phyloP scores from a whole-genome alignment of 345 rosid species.

The Alliaria petiolata region DNA sequence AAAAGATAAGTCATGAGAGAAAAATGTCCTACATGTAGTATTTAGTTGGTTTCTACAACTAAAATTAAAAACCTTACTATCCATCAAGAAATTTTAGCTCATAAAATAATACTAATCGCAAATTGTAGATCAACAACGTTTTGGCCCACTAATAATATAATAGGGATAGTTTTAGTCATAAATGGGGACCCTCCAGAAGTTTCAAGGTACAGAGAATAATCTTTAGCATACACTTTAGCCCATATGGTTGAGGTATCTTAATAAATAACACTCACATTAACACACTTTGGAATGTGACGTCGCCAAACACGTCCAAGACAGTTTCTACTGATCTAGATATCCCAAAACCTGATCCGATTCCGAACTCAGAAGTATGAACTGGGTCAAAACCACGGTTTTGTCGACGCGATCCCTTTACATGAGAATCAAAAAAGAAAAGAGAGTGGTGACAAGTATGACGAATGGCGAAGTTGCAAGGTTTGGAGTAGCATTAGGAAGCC shows the following conservation, averaged over 20 bases:
- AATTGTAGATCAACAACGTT: too few relatives aligned
- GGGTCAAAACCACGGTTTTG: background rate
- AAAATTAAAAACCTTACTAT: too few relatives aligned
- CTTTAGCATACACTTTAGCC: background rate
- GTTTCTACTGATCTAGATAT: background rate
- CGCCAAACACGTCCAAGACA: background rate
- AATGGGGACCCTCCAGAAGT: too few relatives aligned
- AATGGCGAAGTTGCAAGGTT: constrained; percentile 22
- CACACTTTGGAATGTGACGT: background rate
- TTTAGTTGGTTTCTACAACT: too few relatives aligned
- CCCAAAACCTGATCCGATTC: background rate
- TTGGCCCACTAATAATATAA: too few relatives aligned
- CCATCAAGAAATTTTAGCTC: too few relatives aligned
- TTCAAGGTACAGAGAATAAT: background rate
- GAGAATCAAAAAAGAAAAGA: constrained; percentile 41
- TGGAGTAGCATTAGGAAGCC: constrained; percentile 66
- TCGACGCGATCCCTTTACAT: constrained; percentile 24
- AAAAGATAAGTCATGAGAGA: too few relatives aligned
- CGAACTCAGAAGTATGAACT: background rate
- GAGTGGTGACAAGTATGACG: constrained; percentile 22
- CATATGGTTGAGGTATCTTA: background rate
- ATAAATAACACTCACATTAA: background rate
- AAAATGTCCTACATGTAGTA: too few relatives aligned
- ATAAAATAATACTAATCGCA: too few relatives aligned
- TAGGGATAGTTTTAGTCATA: too few relatives aligned